Evolutionary conservation across 2,329 filamentous ascomycete genomes (phyloP).

Genomic region (Alternaria postmessia): DNA sequence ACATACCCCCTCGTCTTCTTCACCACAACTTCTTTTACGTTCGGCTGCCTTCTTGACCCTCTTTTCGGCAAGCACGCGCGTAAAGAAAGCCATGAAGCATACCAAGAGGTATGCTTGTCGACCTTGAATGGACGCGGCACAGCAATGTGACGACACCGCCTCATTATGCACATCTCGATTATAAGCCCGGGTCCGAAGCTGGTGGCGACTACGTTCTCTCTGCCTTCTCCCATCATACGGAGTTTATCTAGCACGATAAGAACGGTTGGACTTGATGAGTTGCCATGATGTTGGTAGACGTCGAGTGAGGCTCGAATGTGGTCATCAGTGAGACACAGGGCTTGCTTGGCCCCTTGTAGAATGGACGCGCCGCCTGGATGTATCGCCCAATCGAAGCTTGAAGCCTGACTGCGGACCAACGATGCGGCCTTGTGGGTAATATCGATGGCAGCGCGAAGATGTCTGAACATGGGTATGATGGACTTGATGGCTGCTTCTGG

Average conservation of each 20-base stretch:
- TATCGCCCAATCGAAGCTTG: constrained; percentile 76
- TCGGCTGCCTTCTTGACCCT: neutral
- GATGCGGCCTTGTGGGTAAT: constrained; percentile 41
- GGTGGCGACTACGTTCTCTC: constrained; percentile 70
- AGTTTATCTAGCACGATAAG: constrained; percentile 72
- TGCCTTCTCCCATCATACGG: constrained; percentile 53
- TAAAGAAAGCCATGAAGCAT: constrained; percentile 1
- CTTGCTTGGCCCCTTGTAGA: constrained; percentile 67
- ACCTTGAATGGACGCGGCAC: neutral
- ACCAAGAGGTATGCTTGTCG: neutral
- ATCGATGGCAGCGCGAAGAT: constrained; percentile 20
- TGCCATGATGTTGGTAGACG: constrained; percentile 73
- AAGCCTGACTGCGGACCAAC: constrained; percentile 47
- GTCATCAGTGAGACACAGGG: constrained; percentile 65
- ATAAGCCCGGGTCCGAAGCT: constrained; percentile 75
- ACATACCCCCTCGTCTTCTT: neutral
- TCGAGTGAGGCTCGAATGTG: constrained; percentile 76
- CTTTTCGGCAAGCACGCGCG: constrained; percentile 1
- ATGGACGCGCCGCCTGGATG: constrained; percentile 75
- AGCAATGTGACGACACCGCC: constrained; percentile 44
- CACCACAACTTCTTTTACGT: neutral
- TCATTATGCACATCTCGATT: constrained; percentile 73
- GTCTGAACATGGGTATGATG: constrained; percentile 45
- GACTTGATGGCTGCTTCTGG: constrained; percentile 25
- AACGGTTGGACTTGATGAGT: constrained; percentile 72